A percentile compares a stretch with the other conserved stretches of the same genome.
Conservation (phyloP, 352 stramenopile genomes). For the Phytophthora citricola region DNA sequence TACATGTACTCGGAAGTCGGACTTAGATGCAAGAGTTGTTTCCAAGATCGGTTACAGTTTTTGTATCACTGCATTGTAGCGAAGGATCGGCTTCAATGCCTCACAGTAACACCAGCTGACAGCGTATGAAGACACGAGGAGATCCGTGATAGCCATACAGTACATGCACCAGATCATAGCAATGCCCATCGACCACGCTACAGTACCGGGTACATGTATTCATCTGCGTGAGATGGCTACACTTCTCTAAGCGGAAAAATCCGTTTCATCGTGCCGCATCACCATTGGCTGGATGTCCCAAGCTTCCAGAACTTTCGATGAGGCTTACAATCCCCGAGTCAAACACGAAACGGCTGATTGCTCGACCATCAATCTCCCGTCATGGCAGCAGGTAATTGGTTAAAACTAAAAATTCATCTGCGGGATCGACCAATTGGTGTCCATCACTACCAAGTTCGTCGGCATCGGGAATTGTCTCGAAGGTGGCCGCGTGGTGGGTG, state of each 20-base stretch:
- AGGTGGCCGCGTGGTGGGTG: constrained; percentile 9
- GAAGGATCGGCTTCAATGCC: too few relatives aligned
- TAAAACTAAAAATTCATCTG: background rate
- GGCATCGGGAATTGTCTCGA: constrained; percentile 19
- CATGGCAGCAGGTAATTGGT: background rate
- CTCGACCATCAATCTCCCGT: background rate
- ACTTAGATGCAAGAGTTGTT: too few relatives aligned
- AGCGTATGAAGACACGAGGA: too few relatives aligned
- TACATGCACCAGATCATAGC: too few relatives aligned
- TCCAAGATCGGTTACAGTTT: too few relatives aligned
- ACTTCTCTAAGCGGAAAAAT: constrained; percentile 17
- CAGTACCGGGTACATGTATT: too few relatives aligned
- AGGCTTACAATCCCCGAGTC: constrained; percentile 13
- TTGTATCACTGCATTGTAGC: too few relatives aligned
- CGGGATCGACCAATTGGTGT: too few relatives aligned
- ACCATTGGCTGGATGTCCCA: constrained; percentile 9
- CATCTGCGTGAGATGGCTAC: constrained; percentile 12
- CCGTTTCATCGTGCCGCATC: constrained; percentile 14
- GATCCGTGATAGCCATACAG: too few relatives aligned
- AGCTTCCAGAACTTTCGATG: constrained; percentile 11
- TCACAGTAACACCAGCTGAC: too few relatives aligned
- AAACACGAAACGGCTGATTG: constrained; percentile 9
- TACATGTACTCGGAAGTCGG: too few relatives aligned
- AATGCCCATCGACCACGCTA: too few relatives aligned
- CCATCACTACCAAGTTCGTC: background rate